Percentiles rank a stretch among this genome's conserved stretches.
phyloP scores from a whole-genome alignment of 495 filamentous ascomycete genomes.

The Saxispiralis lemnorum region DNA sequence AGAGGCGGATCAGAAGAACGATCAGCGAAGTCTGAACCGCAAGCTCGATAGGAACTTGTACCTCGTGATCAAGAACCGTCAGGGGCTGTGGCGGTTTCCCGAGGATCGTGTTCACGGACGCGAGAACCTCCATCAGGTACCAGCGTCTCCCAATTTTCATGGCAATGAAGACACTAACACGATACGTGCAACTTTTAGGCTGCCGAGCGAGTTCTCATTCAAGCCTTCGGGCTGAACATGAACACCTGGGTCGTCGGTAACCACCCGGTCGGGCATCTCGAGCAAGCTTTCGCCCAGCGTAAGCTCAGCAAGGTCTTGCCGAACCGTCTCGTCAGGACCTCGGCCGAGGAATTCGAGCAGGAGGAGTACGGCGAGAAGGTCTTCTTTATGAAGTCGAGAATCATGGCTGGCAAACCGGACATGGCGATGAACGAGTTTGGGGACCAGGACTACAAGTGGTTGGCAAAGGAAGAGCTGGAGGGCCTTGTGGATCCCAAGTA shows the following conservation, averaged over 20 bases:
- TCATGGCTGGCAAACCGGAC: slow-evolving; percentile 90
- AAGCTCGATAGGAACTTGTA: slow-evolving; percentile 66
- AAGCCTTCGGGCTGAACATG: slow-evolving; percentile 82
- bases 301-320: slow-evolving; percentile 22
- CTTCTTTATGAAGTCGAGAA: slow-evolving; percentile 89
- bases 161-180: slow-evolving; percentile 10
- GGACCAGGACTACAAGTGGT: slow-evolving; percentile 74
- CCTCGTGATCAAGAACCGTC: slow-evolving; percentile 53
- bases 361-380: slow-evolving; percentile 48
- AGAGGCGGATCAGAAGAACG: slow-evolving; percentile 60
- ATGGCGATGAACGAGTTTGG: slow-evolving; percentile 52
- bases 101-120: slow-evolving; percentile 41
- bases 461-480: slow-evolving; percentile 72
- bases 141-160: slow-evolving; percentile 18
- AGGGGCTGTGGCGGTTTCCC: slow-evolving; percentile 66
- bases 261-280: slow-evolving; percentile 68
- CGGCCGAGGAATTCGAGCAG: slow-evolving; percentile 4
- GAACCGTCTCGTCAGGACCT: slow-evolving; percentile 6
- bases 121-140: slow-evolving; percentile 67
- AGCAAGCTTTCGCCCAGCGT: slow-evolving; percentile 30
- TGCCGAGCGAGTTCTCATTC: slow-evolving; percentile 55
- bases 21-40: slow-evolving; percentile 61
- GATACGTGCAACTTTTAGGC: slow-evolving; percentile 40
- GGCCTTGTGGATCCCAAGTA: slow-evolving; percentile 43
- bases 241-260: slow-evolving; percentile 96